These are phyloP conservation scores for Zizania palustris DNA, from an alignment of 202 grass and related monocot species.

Conservation along the genomic window DNA sequence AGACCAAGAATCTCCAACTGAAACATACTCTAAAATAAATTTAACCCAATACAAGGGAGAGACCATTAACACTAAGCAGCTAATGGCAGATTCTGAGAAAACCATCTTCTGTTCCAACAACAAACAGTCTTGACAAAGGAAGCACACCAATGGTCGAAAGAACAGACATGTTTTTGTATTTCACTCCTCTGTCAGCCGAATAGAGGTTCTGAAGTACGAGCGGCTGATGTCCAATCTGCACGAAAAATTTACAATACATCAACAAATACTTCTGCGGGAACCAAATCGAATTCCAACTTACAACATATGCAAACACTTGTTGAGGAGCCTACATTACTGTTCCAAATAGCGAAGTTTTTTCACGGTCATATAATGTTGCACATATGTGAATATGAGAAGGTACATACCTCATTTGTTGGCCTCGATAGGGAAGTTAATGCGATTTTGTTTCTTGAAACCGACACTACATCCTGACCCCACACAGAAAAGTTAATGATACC, in stretches of 20 bases:
- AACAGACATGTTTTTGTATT: constrained; percentile 79
- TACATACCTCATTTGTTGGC: constrained; percentile 59
- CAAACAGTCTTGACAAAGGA: constrained; percentile 86
- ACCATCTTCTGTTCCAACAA: constrained; percentile 94
- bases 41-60: constrained; percentile 11
- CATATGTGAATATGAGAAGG: constrained; percentile 14
- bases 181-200: constrained; percentile 62
- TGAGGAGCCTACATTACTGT: constrained; percentile 8
- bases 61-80: constrained; percentile 37
- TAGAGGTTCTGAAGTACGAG: constrained; percentile 77
- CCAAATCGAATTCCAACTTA: constrained; percentile 8
- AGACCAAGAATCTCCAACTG: no score
- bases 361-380: not conserved
- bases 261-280: constrained; percentile 15
- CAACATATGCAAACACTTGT: not conserved
- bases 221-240: constrained; percentile 61
- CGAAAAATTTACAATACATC: constrained; percentile 19
- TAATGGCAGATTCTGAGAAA: constrained; percentile 96
- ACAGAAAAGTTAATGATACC: constrained; percentile 74
- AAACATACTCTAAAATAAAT: not conserved
- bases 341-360: constrained; percentile 33
- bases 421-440: constrained; percentile 68
- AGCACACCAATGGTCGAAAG: constrained; percentile 82
- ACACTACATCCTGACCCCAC: constrained; percentile 81
- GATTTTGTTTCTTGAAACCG: constrained; percentile 91